A percentile compares a stretch with the other conserved stretches of the same genome.
Conservation (phyloP, 805 yeast species). For the Schwanniomyces polymorphus region DNA sequence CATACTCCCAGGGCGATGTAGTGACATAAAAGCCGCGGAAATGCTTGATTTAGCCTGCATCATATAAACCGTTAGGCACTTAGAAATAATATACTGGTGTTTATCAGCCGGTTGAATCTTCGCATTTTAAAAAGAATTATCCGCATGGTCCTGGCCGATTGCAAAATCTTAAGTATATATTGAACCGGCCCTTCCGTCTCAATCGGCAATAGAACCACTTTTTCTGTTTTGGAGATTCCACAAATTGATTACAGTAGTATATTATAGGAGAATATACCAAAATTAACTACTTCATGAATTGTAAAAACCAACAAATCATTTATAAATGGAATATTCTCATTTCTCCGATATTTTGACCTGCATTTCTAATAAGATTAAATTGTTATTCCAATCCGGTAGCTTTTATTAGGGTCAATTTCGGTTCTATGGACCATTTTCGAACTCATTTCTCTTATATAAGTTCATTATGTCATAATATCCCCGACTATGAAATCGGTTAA, state of each 20-base stretch:
- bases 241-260: too few species aligned
- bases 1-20: too few species aligned
- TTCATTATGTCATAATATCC: not conserved
- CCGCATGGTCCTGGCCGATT: not conserved
- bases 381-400: not conserved
- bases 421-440: not conserved
- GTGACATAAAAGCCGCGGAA: too few species aligned
- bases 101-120: not conserved
- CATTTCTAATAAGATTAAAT: not conserved
- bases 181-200: not conserved
- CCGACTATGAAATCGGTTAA: not conserved
- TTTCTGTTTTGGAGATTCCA: not conserved
- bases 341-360: not conserved
- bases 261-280: too few species aligned
- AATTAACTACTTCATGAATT: too few species aligned
- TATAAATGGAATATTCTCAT: not conserved
- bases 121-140: not conserved
- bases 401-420: not conserved
- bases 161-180: not conserved
- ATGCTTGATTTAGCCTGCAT: too few species aligned
- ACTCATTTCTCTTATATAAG: not conserved
- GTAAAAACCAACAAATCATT: not conserved
- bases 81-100: not conserved
- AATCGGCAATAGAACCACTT: not conserved
- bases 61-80: too few species aligned